These are phyloP conservation scores for Crucibulum laeve DNA, from an alignment of 768 basidiomycete genomes.

Conservation along the genomic window DNA sequence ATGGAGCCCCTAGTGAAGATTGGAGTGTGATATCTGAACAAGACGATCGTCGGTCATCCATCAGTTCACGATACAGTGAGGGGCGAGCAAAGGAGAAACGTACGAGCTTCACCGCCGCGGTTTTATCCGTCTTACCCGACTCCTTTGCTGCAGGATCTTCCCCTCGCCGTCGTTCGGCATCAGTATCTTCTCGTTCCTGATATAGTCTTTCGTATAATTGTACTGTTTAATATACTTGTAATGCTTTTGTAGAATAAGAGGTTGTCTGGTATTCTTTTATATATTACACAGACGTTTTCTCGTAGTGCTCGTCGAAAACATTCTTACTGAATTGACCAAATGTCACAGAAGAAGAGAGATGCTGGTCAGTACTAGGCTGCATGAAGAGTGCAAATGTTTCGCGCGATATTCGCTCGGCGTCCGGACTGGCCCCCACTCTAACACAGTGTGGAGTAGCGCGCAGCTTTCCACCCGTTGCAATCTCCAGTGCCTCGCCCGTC, in stretches of 20 bases:
- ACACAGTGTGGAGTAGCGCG: conserved; percentile 96
- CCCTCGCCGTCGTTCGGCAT: no score
- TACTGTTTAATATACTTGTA: not conserved
- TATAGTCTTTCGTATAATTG: conserved; percentile 23
- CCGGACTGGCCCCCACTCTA: conserved; percentile 52
- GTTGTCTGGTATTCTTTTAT: conserved; percentile 2
- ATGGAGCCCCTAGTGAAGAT: conserved; percentile 64
- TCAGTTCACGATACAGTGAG: conserved; percentile 45
- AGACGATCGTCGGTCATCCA: conserved; percentile 56
- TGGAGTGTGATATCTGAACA: conserved; percentile 86
- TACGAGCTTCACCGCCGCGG: conserved; percentile 57
- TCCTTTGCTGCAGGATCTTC: conserved; percentile 38
- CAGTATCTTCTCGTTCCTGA: no score
- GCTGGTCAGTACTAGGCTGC: conserved; percentile 83
- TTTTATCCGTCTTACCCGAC: conserved; percentile 60
- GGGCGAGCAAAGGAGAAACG: conserved; percentile 43
- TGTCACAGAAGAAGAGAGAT: conserved; percentile 63
- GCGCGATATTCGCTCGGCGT: conserved; percentile 52
- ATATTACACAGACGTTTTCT: conserved; percentile 21
- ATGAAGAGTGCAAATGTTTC: conserved; percentile 91
- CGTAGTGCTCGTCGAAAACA: conserved; percentile 62
- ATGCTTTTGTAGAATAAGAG: not conserved
- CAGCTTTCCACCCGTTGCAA: conserved; percentile 77
- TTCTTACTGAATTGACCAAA: conserved; percentile 90
- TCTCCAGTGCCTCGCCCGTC: conserved; percentile 92